These are phyloP conservation scores for Atkinsonella texensis DNA, from an alignment of 2,329 filamentous ascomycete species.

Conservation along the genomic window DNA sequence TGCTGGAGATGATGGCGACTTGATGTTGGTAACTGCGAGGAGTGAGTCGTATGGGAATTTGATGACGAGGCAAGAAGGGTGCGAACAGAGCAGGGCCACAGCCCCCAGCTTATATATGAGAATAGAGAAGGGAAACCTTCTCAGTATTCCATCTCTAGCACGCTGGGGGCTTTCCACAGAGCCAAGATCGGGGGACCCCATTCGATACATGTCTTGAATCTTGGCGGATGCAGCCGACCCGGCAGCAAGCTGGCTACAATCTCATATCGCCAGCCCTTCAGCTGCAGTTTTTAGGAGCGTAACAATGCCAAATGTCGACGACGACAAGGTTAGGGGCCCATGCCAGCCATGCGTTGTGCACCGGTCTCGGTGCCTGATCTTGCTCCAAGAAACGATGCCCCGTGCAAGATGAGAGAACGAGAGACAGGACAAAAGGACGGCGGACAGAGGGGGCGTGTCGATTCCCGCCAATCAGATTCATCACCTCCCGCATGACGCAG, in stretches of 20 bases:
- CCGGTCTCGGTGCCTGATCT: neutral
- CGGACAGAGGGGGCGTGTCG: neutral
- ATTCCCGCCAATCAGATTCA: constrained; percentile 2
- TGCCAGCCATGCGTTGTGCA: neutral
- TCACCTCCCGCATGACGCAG: constrained; percentile 3
- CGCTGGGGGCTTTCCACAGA: neutral
- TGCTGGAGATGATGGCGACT: constrained; percentile 2
- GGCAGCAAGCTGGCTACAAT: neutral
- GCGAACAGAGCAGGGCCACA: neutral
- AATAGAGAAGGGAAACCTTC: neutral
- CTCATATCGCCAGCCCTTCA: neutral
- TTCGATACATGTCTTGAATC: neutral
- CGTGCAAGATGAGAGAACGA: neutral
- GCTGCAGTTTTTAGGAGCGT: neutral
- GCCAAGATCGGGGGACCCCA: neutral
- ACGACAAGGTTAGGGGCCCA: neutral
- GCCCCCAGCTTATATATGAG: neutral
- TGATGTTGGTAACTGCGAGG: neutral
- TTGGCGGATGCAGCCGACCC: constrained; percentile 5
- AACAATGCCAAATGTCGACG: neutral
- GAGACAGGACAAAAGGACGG: neutral
- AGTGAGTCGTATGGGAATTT: neutral
- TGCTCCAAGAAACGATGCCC: neutral
- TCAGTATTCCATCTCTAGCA: neutral
- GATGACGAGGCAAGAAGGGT: neutral